phyloP scores from a whole-genome alignment of 768 basidiomycete genomes.

The Calvatia gigantea region DNA sequence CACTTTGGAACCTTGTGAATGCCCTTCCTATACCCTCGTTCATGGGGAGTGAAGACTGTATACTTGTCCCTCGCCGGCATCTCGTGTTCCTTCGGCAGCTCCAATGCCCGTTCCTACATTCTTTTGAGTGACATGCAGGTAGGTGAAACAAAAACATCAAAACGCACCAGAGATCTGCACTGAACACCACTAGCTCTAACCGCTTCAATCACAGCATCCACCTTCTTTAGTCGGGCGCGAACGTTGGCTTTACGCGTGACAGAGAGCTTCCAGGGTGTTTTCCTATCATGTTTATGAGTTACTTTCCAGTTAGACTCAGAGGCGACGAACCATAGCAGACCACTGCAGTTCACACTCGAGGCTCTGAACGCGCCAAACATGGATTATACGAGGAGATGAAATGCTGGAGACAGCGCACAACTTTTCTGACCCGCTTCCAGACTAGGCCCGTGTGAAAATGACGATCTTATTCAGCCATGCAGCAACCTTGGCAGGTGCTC shows the following conservation, averaged over 20 bases:
- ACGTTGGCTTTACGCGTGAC: constrained; percentile 90
- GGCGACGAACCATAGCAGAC: constrained; percentile 76
- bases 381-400: constrained; percentile 14
- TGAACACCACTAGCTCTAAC: constrained; percentile 80
- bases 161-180: constrained; percentile 70
- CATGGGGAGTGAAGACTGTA: constrained; percentile 75
- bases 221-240: constrained; percentile 83
- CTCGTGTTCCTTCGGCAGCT: constrained; percentile 89
- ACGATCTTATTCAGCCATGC: background rate
- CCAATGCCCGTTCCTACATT: constrained; percentile 63
- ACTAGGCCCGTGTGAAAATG: constrained; percentile 29
- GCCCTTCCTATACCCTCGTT: constrained; percentile 82
- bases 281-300: constrained; percentile 48
- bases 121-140: background rate
- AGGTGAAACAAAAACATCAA: background rate
- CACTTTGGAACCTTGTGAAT: constrained; percentile 98
- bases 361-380: constrained; percentile 91
- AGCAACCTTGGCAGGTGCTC: background rate
- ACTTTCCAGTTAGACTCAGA: background rate
- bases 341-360: constrained; percentile 60
- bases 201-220: constrained; percentile 90
- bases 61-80: constrained; percentile 96
- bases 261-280: constrained; percentile 91
- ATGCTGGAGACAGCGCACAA: constrained; percentile 4
- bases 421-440: constrained; percentile 4